A percentile compares a stretch with the other conserved stretches of the same genome.
Conservation (phyloP, 306 rosid genomes). For the Parietaria judaica region DNA sequence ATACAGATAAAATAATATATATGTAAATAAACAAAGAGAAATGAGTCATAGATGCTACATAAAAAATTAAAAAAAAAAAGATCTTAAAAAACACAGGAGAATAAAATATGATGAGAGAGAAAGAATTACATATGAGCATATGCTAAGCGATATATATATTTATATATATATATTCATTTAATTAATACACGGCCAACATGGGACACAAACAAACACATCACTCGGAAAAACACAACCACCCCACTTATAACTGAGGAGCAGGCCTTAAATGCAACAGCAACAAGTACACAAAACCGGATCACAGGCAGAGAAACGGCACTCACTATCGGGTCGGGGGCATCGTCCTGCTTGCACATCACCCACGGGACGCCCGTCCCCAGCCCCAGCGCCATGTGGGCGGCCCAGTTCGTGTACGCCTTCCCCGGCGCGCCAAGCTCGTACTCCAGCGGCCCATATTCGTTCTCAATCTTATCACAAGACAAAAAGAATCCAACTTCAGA, state of each 20-base stretch:
- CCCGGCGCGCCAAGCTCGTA: slow-evolving; percentile 83
- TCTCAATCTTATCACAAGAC: slow-evolving; percentile 64
- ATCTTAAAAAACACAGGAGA: slow-evolving; percentile 10
- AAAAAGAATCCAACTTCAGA: slow-evolving; percentile 17
- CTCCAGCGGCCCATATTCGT: slow-evolving; percentile 94
- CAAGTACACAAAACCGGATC: slow-evolving; percentile 10
- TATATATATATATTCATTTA: background rate
- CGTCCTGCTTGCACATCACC: slow-evolving; percentile 99
- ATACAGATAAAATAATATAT: background rate
- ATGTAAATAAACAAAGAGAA: slow-evolving; percentile 2
- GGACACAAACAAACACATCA: slow-evolving; percentile 14
- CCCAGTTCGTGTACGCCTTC: slow-evolving; percentile 75
- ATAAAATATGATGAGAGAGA: slow-evolving; percentile 19
- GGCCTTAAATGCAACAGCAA: slow-evolving; percentile 4
- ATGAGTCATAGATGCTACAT: slow-evolving; percentile 7
- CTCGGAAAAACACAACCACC: slow-evolving; percentile 16
- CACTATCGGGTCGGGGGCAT: slow-evolving; percentile 98
- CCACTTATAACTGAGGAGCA: slow-evolving; percentile 23
- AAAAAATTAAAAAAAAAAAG: slow-evolving; percentile 15
- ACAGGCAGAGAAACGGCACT: slow-evolving; percentile 24
- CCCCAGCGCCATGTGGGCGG: slow-evolving; percentile 87
- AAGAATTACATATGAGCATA: slow-evolving; percentile 24
- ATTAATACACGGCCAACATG: slow-evolving; percentile 12
- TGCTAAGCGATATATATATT: slow-evolving; percentile 15
- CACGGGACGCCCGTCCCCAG: slow-evolving; percentile 96